Evolutionary conservation across 1,139 yeast species (phyloP), one percentile per base, ranked within the genome.

Genomic region (Protomyces lactucae-debilis): DNA sequence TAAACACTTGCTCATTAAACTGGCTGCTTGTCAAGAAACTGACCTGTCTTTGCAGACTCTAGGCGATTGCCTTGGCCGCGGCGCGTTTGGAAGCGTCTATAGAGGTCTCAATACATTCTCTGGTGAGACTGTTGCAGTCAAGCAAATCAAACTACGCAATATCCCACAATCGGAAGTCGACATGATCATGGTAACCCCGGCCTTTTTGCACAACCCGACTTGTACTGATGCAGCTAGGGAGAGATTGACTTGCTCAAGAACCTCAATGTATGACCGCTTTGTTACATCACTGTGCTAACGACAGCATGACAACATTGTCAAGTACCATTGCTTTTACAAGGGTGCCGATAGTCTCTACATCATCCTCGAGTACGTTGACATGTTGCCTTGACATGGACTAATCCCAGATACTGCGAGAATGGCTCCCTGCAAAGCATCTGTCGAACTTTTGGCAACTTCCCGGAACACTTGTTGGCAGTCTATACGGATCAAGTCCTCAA

Each of bases 311-410:
- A 89, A 93, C 71, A 91, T 93, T 65, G 97, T 93, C 64, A 88
- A 88, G 71, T 89, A 92, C 71, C 93, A 86, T 69, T 97, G 97
- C 1, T 91, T 88, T 73, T 87, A 89, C 64, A 85, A 88, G 71
- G 86, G 87, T 36, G 78, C 83, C 1, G 79, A 80, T 43, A 82
- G 85, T 16, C 77, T 92, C 66, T 87, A 87, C 71, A 87, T 92
- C 45, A 84, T 93, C 55, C 78, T 93, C 57, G 92, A 86, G 74
- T 37, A 14, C 43, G 43, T 37, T n/a, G 8, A 21, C 54, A 16
- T 9, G 21, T 25, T 51, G 52, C 55, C 32, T 12, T n/a, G 14
- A 77, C 48, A 72, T 73, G 71, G 32, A 28, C 32, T 28, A 28
- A 28, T 28, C 32, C 8, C 3, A 37, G 43, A n/a, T 90, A 81